phyloP scores from a whole-genome alignment of 1,284 basidiomycete species.

The Rhodotorula sp. region DNA sequence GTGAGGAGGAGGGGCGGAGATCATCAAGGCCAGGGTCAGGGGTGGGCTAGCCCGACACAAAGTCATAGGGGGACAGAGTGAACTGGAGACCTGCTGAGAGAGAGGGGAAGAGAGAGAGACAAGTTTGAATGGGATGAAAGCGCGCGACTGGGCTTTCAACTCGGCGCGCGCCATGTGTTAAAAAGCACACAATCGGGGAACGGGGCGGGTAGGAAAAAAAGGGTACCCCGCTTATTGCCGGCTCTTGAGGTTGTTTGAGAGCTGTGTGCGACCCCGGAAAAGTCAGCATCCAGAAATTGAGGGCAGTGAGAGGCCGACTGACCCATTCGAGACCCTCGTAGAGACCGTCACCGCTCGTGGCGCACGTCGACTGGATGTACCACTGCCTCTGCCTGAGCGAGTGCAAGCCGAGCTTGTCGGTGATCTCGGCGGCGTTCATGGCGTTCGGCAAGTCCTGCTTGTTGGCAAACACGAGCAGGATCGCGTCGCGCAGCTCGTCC shows the following conservation, averaged over 20 bases:
- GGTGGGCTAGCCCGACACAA: no score
- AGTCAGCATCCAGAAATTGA: neutral
- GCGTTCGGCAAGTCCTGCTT: conserved; percentile 99
- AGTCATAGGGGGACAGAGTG: no score
- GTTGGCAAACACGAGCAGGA: conserved; percentile 98
- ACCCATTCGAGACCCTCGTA: conserved; percentile 87
- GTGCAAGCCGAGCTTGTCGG: conserved; percentile 98
- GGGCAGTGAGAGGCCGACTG: neutral
- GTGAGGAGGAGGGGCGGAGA: no score
- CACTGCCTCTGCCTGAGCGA: conserved; percentile 94
- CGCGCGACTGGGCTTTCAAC: neutral
- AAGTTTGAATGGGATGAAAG: conserved; percentile 13
- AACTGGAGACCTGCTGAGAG: no score
- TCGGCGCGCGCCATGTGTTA: conserved; percentile 3
- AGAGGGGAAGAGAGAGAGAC: conserved; percentile 6
- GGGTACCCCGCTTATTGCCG: conserved; percentile 23
- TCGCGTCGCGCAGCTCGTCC: conserved; percentile 97
- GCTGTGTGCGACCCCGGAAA: conserved; percentile 33
- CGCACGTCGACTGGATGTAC: conserved; percentile 99
- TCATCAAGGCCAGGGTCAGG: no score
- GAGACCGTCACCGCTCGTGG: conserved; percentile 96
- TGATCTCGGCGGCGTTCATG: conserved; percentile 99
- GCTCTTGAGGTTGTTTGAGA: conserved; percentile 54
- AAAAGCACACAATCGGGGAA: no score
- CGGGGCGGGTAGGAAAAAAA: no score